Conservation (phyloP, 176 grass and related monocot species). For the Phyllostachys edulis region DNA sequence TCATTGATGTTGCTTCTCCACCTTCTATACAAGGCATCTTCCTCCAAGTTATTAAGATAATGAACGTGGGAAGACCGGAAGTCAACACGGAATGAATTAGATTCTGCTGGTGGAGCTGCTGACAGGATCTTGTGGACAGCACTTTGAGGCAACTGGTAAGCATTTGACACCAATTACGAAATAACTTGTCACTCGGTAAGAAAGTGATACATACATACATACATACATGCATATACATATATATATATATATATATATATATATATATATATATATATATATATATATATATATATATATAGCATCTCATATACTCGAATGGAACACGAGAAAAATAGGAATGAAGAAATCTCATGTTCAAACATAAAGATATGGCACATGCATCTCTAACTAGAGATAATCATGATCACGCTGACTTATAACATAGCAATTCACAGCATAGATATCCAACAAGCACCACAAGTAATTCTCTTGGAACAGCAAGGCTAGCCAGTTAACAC, state of each 20-base stretch:
- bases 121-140: constrained; percentile 74
- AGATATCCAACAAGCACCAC: constrained; percentile 13
- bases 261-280: too few relatives aligned
- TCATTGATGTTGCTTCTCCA: constrained; percentile 96
- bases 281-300: neutral
- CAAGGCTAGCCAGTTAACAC: neutral
- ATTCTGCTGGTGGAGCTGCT: constrained; percentile 76
- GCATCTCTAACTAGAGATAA: constrained; percentile 28
- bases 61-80: constrained; percentile 88
- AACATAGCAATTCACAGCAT: constrained; percentile 1
- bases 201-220: too few relatives aligned
- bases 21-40: constrained; percentile 87
- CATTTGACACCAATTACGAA: constrained; percentile 34
- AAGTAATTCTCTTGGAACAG: neutral
- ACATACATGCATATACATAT: too few relatives aligned
- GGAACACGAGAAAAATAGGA: neutral
- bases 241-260: too few relatives aligned
- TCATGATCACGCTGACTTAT: neutral
- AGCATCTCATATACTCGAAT: neutral
- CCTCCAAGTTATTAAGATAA: constrained; percentile 96
- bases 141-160: constrained; percentile 75
- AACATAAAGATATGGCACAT: constrained; percentile 18
- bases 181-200: neutral
- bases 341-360: constrained; percentile 16
- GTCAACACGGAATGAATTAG: constrained; percentile 81